phyloP scores from a whole-genome alignment of 1,139 yeast genomes.

The Meyerozyma elateridarum region DNA sequence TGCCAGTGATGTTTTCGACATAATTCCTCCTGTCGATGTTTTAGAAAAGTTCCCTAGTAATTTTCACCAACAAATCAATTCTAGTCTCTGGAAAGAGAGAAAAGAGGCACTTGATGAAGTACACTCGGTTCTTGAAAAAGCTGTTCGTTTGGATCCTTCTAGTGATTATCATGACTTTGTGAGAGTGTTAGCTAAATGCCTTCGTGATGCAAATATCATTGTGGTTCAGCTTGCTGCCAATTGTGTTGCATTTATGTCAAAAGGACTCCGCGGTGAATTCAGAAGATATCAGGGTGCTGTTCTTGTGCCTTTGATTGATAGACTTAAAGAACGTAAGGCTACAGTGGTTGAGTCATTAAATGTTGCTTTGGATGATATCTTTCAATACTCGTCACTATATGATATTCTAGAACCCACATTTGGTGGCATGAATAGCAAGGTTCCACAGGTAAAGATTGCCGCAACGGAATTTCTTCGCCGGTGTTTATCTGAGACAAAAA shows the following conservation, averaged over 20 bases:
- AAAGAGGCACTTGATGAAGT: slow-evolving; percentile 80
- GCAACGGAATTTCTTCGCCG: slow-evolving; percentile 60
- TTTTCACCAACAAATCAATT: slow-evolving; percentile 49
- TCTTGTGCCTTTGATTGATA: slow-evolving; percentile 64
- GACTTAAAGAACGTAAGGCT: slow-evolving; percentile 85
- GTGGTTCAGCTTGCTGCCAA: slow-evolving; percentile 81
- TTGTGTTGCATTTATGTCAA: slow-evolving; percentile 57
- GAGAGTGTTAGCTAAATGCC: slow-evolving; percentile 60
- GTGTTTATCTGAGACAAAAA: slow-evolving; percentile 51
- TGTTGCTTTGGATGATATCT: slow-evolving; percentile 63
- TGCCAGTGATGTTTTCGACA: slow-evolving; percentile 26
- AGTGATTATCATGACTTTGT: slow-evolving; percentile 63
- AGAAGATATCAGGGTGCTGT: slow-evolving; percentile 51
- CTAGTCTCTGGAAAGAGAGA: slow-evolving; percentile 87
- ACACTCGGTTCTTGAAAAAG: slow-evolving; percentile 47
- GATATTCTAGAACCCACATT: slow-evolving; percentile 63
- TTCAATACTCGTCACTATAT: slow-evolving; percentile 42
- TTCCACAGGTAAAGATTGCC: slow-evolving; percentile 79
- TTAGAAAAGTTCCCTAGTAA: slow-evolving; percentile 62
- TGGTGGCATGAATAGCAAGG: slow-evolving; percentile 63
- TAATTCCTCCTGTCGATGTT: slow-evolving; percentile 51
- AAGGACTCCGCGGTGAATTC: slow-evolving; percentile 59
- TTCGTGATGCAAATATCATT: slow-evolving; percentile 87
- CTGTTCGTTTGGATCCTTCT: slow-evolving; percentile 28
- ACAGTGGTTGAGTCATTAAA: slow-evolving; percentile 68